These are phyloP conservation scores for Lactifluus hygrophoroides DNA, from an alignment of 768 basidiomycete genomes.

Conservation along the genomic window DNA sequence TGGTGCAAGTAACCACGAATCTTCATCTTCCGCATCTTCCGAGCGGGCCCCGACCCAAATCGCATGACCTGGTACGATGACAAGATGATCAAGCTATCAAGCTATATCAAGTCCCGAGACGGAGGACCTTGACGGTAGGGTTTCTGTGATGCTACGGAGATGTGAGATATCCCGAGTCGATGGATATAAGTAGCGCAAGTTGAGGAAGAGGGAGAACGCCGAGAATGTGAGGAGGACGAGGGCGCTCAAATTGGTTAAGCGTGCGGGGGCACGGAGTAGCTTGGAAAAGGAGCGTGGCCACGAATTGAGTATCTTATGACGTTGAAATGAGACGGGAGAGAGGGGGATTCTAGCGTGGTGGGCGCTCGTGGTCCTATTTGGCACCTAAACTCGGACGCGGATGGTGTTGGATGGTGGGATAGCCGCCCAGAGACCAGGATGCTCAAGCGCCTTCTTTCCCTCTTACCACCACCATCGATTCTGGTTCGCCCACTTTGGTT, in stretches of 20 bases:
- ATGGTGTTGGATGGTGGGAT: background rate
- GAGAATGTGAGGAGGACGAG: slow-evolving; percentile 40
- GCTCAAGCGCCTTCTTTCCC: too few species aligned
- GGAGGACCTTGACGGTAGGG: background rate
- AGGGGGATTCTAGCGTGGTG: background rate
- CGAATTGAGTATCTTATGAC: background rate
- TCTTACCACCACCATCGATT: too few species aligned
- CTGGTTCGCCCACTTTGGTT: too few species aligned
- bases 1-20: slow-evolving; percentile 73
- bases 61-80: slow-evolving; percentile 88
- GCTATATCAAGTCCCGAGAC: slow-evolving; percentile 40
- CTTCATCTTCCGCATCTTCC: slow-evolving; percentile 46
- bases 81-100: slow-evolving; percentile 68
- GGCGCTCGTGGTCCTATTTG: too few species aligned
- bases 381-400: background rate
- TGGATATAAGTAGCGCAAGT: slow-evolving; percentile 38
- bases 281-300: slow-evolving; percentile 6
- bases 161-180: slow-evolving; percentile 18
- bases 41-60: slow-evolving; percentile 69
- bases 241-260: slow-evolving; percentile 70
- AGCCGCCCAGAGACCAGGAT: too few species aligned
- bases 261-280: slow-evolving; percentile 50
- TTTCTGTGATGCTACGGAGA: slow-evolving; percentile 10
- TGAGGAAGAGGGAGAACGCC: slow-evolving; percentile 48
- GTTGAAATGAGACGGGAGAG: slow-evolving; percentile 6